Evolutionary conservation across 768 basidiomycete species (phyloP).

Genomic region (Rossbeevera mucosa): DNA sequence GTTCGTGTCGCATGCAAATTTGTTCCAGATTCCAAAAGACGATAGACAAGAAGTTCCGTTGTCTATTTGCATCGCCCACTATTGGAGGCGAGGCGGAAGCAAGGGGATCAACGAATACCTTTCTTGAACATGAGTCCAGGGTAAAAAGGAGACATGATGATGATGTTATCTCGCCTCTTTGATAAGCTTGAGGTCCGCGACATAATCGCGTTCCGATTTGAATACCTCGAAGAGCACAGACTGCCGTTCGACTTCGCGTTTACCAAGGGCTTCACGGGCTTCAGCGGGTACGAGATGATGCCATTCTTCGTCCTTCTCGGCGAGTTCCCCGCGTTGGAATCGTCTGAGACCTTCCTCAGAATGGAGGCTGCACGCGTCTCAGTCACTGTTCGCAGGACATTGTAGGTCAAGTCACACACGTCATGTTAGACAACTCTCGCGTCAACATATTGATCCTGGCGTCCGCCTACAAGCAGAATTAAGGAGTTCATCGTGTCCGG

Average conservation of each 20-base stretch:
- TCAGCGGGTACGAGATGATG: conserved; percentile 69
- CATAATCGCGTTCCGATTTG: conserved; percentile 86
- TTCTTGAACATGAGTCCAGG: conserved; percentile 2
- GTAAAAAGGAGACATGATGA: neutral
- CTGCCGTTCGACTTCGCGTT: conserved; percentile 79
- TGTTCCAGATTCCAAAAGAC: conserved; percentile 82
- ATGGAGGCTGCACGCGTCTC: conserved; percentile 41
- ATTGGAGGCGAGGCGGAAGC: conserved; percentile 58
- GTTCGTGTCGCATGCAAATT: conserved; percentile 62
- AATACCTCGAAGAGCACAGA: conserved; percentile 86
- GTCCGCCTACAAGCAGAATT: conserved; percentile 23
- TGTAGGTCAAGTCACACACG: conserved; percentile 33
- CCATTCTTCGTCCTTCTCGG: conserved; percentile 80
- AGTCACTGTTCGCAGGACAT: conserved; percentile 4
- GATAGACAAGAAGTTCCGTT: conserved; percentile 66
- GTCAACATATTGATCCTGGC: conserved; percentile 27
- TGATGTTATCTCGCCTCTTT: conserved; percentile 47
- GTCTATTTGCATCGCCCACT: conserved; percentile 45
- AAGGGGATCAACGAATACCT: conserved; percentile 76
- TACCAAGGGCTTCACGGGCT: conserved; percentile 65
- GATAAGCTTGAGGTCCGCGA: conserved; percentile 69
- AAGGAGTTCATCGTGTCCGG: neutral
- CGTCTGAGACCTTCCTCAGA: conserved; percentile 58
- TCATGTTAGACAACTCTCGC: conserved; percentile 34
- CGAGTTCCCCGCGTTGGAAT: conserved; percentile 64